Conservation (phyloP, 257 asterid species). For the Penstemon barbatus region DNA sequence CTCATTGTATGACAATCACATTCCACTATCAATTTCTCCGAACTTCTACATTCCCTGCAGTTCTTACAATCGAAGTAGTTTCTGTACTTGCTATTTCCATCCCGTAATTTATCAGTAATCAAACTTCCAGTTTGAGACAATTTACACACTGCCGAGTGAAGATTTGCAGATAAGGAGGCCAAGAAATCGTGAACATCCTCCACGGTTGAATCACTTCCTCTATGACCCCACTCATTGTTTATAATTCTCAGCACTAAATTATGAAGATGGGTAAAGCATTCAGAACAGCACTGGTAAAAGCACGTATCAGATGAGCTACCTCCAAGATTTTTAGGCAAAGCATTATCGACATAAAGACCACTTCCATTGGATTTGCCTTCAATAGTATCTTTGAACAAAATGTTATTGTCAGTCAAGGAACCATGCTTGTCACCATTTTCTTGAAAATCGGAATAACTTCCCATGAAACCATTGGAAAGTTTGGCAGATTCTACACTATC, state of each 20-base stretch:
- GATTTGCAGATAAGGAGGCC: slow-evolving; percentile 66
- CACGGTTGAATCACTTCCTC: slow-evolving; percentile 40
- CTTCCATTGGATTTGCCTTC: slow-evolving; percentile 25
- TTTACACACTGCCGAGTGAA: slow-evolving; percentile 57
- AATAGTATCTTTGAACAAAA: slow-evolving; percentile 28
- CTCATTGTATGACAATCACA: slow-evolving; percentile 54
- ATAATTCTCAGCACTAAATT: slow-evolving; percentile 42
- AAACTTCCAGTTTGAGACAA: slow-evolving; percentile 32
- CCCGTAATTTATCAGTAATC: slow-evolving; percentile 13
- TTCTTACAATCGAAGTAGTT: slow-evolving; percentile 26
- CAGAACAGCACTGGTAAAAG: slow-evolving; percentile 66
- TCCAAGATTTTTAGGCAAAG: slow-evolving; percentile 25
- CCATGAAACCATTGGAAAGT: slow-evolving; percentile 50
- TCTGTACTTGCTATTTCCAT: slow-evolving; percentile 24
- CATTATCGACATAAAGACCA: slow-evolving; percentile 17
- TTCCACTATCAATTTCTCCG: slow-evolving; percentile 38
- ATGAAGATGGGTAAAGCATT: slow-evolving; percentile 59
- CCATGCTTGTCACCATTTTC: slow-evolving; percentile 36
- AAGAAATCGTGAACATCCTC: slow-evolving; percentile 78
- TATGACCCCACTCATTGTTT: slow-evolving; percentile 39
- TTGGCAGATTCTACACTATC: slow-evolving; percentile 32
- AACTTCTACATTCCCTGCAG: slow-evolving; percentile 20
- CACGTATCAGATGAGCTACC: slow-evolving; percentile 39
- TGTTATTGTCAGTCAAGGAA: slow-evolving; percentile 28
- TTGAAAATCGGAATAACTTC: slow-evolving; percentile 26